Percentiles rank a stretch among this genome's conserved stretches.
Conservation (phyloP, 805 yeast species). For the Metschnikowia kunwiensis region DNA sequence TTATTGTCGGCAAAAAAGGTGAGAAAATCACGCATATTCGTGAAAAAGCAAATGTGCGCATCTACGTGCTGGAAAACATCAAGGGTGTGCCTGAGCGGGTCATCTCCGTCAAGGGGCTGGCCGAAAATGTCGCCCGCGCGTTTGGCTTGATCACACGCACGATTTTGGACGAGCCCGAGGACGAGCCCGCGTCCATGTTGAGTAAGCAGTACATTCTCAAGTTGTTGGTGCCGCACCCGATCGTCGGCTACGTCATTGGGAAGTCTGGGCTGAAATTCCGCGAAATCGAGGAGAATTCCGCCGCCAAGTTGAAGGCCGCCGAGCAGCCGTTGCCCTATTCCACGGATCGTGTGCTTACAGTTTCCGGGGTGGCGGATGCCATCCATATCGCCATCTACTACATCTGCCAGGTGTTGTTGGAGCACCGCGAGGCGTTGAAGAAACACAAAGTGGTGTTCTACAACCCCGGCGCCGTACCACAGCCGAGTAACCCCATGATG, state of each 20-base stretch:
- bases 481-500: conserved; percentile 16
- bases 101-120: conserved; percentile 66
- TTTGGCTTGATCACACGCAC: conserved; percentile 71
- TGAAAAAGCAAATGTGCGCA: conserved; percentile 57
- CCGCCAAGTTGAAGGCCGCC: conserved; percentile 72
- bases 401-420: conserved; percentile 63
- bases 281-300: conserved; percentile 79
- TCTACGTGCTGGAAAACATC: conserved; percentile 70
- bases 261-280: conserved; percentile 69
- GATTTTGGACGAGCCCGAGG: conserved; percentile 63
- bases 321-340: conserved; percentile 70
- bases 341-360: conserved; percentile 69
- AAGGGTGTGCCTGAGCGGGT: conserved; percentile 73
- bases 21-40: conserved; percentile 64
- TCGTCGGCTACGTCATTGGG: conserved; percentile 81
- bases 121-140: conserved; percentile 78
- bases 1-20: conserved; percentile 79
- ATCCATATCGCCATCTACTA: conserved; percentile 79
- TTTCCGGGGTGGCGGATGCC: conserved; percentile 82
- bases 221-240: conserved; percentile 69
- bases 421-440: conserved; percentile 51
- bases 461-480: conserved; percentile 40
- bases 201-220: conserved; percentile 56
- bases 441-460: conserved; percentile 55
- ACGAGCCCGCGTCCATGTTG: conserved; percentile 54